Evolutionary conservation across 805 yeast species (phyloP).

Genomic region (Jamesozyma rosinii): DNA sequence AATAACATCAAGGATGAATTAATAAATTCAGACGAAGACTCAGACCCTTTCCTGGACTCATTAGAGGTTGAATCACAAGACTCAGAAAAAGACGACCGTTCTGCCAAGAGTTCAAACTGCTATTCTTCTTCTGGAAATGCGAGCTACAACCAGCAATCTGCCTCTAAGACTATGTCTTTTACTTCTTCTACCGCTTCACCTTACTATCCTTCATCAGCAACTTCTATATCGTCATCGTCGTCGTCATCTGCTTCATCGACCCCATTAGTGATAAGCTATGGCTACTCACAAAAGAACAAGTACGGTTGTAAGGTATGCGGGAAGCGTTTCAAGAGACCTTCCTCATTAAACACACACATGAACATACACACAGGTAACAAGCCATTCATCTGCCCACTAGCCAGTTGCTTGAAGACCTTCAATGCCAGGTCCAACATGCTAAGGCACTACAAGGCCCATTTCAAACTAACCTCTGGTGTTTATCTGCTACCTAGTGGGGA

Average conservation of each 20-base stretch:
- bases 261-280: neutral
- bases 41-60: neutral
- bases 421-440: constrained; percentile 28
- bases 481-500: constrained; percentile 18
- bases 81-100: neutral
- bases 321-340: constrained; percentile 77
- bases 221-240: no score
- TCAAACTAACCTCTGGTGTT: constrained; percentile 13
- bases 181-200: neutral
- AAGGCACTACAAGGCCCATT: constrained; percentile 25
- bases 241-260: no score
- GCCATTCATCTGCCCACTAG: constrained; percentile 64
- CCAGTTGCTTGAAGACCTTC: constrained; percentile 59
- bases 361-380: constrained; percentile 83
- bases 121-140: neutral
- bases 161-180: neutral
- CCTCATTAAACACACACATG: constrained; percentile 72
- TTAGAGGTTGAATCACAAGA: neutral
- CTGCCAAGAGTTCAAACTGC: neutral
- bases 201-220: no score
- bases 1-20: neutral
- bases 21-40: neutral
- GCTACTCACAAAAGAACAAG: neutral
- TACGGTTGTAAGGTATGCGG: constrained; percentile 62
- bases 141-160: neutral